Conservation (phyloP, 1,284 basidiomycete species). For the Fereydounia khargensis region DNA sequence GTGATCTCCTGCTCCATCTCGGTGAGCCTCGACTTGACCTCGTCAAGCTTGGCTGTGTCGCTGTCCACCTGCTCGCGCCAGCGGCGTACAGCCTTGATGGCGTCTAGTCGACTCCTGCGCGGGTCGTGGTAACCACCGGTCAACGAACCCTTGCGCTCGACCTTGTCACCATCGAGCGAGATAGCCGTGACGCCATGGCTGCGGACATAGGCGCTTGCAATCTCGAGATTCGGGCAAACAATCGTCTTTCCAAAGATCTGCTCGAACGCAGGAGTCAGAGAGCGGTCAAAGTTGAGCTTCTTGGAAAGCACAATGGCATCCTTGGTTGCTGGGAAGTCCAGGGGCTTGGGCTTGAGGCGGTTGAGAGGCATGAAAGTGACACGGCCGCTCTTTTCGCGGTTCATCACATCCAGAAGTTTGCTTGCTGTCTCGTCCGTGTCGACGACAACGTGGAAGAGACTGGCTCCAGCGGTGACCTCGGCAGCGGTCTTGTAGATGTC, state of each 20-base stretch:
- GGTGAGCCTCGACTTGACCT: constrained; percentile 71
- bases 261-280: constrained; percentile 79
- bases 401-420: constrained; percentile 84
- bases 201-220: constrained; percentile 90
- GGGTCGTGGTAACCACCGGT: constrained; percentile 96
- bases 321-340: constrained; percentile 66
- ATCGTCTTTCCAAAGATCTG: constrained; percentile 99
- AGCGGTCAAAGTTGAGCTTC: constrained; percentile 75
- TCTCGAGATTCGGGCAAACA: constrained; percentile 85
- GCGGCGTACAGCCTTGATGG: constrained; percentile 72
- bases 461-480: constrained; percentile 90
- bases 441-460: constrained; percentile 95
- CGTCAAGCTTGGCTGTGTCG: constrained; percentile 67
- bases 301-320: constrained; percentile 78
- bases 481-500: constrained; percentile 92
- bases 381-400: constrained; percentile 84
- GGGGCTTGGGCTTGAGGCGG: constrained; percentile 76
- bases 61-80: constrained; percentile 75
- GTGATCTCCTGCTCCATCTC: constrained; percentile 86
- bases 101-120: constrained; percentile 82
- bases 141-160: constrained; percentile 90
- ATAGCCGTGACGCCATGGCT: constrained; percentile 93
- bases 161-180: constrained; percentile 95
- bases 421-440: constrained; percentile 90
- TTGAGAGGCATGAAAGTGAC: constrained; percentile 99